Base-by-base conservation (phyloP, 2,329 filamentous ascomycete genomes). In the Trichoderma guizhouense region DNA sequence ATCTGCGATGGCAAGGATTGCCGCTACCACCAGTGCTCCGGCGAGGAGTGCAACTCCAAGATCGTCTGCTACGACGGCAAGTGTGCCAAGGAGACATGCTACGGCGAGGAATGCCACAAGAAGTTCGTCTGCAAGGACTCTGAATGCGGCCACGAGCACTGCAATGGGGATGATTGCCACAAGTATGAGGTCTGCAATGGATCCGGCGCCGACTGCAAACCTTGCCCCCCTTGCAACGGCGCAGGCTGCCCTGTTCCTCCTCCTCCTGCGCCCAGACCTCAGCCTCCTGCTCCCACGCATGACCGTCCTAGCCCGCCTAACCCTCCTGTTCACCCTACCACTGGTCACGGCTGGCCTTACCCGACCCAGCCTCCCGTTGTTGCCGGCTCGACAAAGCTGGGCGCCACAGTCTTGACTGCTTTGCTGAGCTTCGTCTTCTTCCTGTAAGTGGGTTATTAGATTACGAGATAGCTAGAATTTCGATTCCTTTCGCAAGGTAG, bases 51-150 rank as follows among this genome's bases (percentile, higher is more conserved):
- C 71, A 64, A 75, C 67, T 77, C 77, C 72, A 81, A 82, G 77
- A 73, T 81, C 65, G 74, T 78, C 75, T 83, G 80, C 79, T 75
- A 75, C 72, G 76, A 78, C 60, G 76, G 74, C 69, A 74, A 78
- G 70, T 83, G 80, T 76, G 71, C 72, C 21, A 69, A 75, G 30
- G 78, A 77, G 74, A 73, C 77, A 65, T 78, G 78, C 76, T 71
- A 74, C 62, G 74, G 75, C 39, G 74, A 79, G 5, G 76, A 78
- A 67, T 81, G 79, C 75, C 73, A 75, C 67, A 79, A 79, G 76
- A 79, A 81, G 73, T 75, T 77, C 53, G 75, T 79, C 76, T 82
- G 81, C 77, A 74, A 76, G 34, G 76, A 76, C 57, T 69, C 78
- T 11, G 72, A 79, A 28, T 81, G 77, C 77, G 74, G 76, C 73